Evolutionary conservation across 2,329 filamentous ascomycete genomes (phyloP).

Genomic region (Hyphodiscus sp.): DNA sequence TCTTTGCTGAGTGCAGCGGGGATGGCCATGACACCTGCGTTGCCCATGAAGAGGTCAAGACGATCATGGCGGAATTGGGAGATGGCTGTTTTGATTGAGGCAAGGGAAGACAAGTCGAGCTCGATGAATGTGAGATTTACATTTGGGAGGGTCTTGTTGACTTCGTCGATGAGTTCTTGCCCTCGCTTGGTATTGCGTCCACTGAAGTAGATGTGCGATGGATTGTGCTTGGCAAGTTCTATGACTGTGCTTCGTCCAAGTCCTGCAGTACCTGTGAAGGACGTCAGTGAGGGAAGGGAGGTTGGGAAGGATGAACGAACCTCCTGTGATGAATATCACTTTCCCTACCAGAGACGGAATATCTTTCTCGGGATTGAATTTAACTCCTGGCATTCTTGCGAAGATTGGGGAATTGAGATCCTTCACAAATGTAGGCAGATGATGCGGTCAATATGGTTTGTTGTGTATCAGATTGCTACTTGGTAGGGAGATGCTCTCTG

Average conservation of each 20-base stretch:
- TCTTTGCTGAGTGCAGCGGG: constrained; percentile 34
- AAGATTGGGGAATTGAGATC: no score
- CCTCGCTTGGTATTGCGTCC: constrained; percentile 32
- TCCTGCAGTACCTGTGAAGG: constrained; percentile 32
- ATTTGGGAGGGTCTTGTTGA: constrained; percentile 22
- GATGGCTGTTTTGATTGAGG: constrained; percentile 38
- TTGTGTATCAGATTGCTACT: no score
- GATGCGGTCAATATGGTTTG: no score
- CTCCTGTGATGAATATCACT: constrained; percentile 18
- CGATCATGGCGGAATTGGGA: no score
- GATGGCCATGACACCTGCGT: constrained; percentile 39
- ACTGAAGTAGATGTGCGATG: constrained; percentile 33
- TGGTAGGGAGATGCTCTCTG: no score
- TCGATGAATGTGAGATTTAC: constrained; percentile 32
- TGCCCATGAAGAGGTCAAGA: no score
- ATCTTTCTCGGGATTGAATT: constrained; percentile 13
- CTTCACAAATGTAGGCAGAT: no score
- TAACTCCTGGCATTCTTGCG: no score
- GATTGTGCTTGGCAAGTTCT: constrained; percentile 35
- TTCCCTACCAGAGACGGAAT: constrained; percentile 12
- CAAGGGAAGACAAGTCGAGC: constrained; percentile 40
- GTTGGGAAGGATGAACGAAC: constrained; percentile 6
- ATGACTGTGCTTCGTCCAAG: constrained; percentile 38
- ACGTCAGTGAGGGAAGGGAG: no score
- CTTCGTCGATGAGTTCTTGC: constrained; percentile 33